A percentile compares a stretch with the other conserved stretches of the same genome.
Evolutionary conservation across 2,329 filamentous ascomycete species (phyloP).

Genomic region (Calonectria crousiana): DNA sequence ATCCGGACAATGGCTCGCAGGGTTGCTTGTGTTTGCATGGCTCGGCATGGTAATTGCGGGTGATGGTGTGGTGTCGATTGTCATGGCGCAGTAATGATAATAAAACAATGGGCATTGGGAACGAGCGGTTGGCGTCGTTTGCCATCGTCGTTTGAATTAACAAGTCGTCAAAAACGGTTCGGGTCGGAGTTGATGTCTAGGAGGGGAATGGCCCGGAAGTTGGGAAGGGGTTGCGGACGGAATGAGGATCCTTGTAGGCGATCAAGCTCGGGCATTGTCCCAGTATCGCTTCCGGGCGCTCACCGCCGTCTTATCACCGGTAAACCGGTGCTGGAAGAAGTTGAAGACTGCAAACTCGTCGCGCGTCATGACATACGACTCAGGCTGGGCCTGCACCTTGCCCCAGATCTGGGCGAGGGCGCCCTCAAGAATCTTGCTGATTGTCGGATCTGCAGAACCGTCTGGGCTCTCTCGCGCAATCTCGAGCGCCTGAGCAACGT

Average conservation of each 20-base stretch:
- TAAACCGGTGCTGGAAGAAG: slow-evolving; percentile 79
- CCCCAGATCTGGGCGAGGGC: slow-evolving; percentile 75
- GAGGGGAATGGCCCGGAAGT: slow-evolving; percentile 18
- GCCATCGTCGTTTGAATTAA: slow-evolving; percentile 15
- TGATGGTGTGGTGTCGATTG: slow-evolving; percentile 16
- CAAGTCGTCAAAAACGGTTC: slow-evolving; percentile 16
- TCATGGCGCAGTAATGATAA: slow-evolving; percentile 21
- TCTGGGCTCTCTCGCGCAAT: slow-evolving; percentile 80
- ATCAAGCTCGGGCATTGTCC: slow-evolving; percentile 58
- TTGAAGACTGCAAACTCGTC: slow-evolving; percentile 91
- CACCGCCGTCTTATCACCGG: slow-evolving; percentile 61
- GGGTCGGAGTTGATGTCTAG: slow-evolving; percentile 24
- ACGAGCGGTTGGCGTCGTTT: slow-evolving; percentile 14
- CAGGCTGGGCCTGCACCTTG: slow-evolving; percentile 73
- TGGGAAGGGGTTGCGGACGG: slow-evolving; percentile 19
- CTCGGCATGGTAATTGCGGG: neutral
- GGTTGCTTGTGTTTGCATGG: slow-evolving; percentile 4
- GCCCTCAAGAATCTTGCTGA: slow-evolving; percentile 74
- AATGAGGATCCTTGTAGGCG: slow-evolving; percentile 28
- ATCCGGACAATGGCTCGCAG: neutral
- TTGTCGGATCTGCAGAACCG: slow-evolving; percentile 71
- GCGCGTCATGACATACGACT: slow-evolving; percentile 78
- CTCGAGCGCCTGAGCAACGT: slow-evolving; percentile 77
- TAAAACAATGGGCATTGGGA: slow-evolving; percentile 14
- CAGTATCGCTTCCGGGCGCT: slow-evolving; percentile 65